Evolutionary conservation across 2,329 filamentous ascomycete species (phyloP), one percentile per base, ranked within the genome.

Genomic region (Colletotrichum destructivum): DNA sequence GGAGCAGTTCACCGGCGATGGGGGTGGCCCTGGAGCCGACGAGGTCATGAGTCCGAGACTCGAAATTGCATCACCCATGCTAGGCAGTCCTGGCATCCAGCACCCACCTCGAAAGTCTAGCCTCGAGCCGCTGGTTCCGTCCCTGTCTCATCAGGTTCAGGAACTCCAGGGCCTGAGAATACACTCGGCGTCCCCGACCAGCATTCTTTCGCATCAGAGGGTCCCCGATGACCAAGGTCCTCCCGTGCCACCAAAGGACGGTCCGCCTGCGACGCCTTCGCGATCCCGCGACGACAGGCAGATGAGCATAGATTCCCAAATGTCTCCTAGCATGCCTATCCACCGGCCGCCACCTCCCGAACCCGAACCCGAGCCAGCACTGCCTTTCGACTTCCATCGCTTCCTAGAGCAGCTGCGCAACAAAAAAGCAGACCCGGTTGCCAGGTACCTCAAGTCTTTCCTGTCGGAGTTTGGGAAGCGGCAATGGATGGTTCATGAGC

Each of bases 401-500:
- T 99, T 99, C 79, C 86, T 99, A 57, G 96, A 98, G 81, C 96
- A 99, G 82, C 86, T 99, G 42, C 92, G 96, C 72, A 96, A 99
- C 82, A 94, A 96, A 75, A 98, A 97, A 69, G 97, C 96, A n/a
- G 97, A 99, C 78, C 96, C 97, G 1, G 96, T 99, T 2, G 97
- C 97, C 6, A 93, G 96, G 74, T 99, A 98, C 79, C 87, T 99
- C 56, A 94, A 97, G 75, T 98, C 96, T 0, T 99, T 99, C 78
- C 84, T 99, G 40, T 91, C 91, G 60, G 97, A 99, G 81, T 99
- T 99, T 82, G 94, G 91, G 46, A 99, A 98, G 85, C 94, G 95
- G 76, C 96, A 98, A 82, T 99, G 96, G 96, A 97, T 98, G 94
- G 96, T 98, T 8, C 96, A 99, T 80, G 96, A 99, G 83, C 96